Percentiles rank a stretch among this genome's conserved stretches.
Evolutionary conservation across 371 early-diverging fungal genomes (phyloP).

Genomic region (Nosema bombycis): DNA sequence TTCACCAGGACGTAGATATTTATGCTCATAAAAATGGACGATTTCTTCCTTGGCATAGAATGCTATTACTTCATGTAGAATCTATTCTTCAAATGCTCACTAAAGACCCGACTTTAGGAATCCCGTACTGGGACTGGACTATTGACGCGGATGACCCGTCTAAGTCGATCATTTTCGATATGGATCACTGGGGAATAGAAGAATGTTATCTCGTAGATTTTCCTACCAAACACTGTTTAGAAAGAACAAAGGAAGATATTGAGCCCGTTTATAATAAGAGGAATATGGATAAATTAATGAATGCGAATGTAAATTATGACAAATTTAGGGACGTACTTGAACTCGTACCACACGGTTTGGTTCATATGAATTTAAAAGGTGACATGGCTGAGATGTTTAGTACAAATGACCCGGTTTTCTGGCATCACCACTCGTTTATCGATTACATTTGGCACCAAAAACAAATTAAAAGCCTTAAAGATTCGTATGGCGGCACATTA

Average conservation of each 20-base stretch:
- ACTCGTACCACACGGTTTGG: conserved; percentile 64
- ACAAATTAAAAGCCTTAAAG: conserved; percentile 52
- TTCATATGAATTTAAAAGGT: conserved; percentile 67
- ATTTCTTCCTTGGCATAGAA: conserved; percentile 65
- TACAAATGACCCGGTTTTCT: conserved; percentile 68
- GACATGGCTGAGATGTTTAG: conserved; percentile 61
- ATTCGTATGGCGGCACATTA: background rate
- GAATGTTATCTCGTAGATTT: conserved; percentile 35
- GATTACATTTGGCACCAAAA: conserved; percentile 67
- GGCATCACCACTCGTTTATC: conserved; percentile 67
- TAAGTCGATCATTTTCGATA: conserved; percentile 26
- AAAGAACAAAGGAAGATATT: conserved; percentile 48
- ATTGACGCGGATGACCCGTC: conserved; percentile 46
- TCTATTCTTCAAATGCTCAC: conserved; percentile 49
- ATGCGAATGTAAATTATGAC: conserved; percentile 57
- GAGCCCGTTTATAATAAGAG: conserved; percentile 58
- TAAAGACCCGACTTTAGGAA: conserved; percentile 62
- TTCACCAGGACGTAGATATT: conserved; percentile 56
- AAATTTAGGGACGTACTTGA: conserved; percentile 65
- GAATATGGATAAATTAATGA: conserved; percentile 63
- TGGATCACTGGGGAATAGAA: conserved; percentile 21
- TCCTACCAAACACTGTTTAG: conserved; percentile 55
- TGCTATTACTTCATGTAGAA: conserved; percentile 59
- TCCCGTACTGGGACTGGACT: conserved; percentile 68
- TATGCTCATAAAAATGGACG: conserved; percentile 57